A percentile compares a stretch with the other conserved stretches of the same genome.
Conservation (phyloP, 139 green algal species). For the Volvox reticuliferus region DNA sequence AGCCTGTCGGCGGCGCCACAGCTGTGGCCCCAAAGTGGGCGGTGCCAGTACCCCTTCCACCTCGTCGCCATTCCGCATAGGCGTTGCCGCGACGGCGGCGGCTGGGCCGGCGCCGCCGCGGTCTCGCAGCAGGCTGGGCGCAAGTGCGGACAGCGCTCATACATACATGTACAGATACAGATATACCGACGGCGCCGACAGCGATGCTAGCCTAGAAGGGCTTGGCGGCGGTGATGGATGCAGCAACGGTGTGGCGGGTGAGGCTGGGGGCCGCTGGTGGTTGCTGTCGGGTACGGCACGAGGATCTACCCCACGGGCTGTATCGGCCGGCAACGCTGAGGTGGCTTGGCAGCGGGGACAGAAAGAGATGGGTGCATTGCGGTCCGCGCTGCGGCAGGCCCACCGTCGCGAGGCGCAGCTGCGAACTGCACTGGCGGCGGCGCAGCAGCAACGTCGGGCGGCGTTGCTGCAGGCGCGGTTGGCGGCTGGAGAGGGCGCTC, state of each 20-base stretch:
- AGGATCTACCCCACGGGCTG: no score
- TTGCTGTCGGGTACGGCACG: no score
- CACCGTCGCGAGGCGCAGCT: constrained; percentile 9
- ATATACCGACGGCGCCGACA: no score
- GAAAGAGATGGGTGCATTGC: background rate
- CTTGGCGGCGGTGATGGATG: no score
- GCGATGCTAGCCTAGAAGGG: no score
- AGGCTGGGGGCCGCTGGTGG: no score
- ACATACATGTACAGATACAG: no score
- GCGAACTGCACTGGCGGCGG: constrained; percentile 1
- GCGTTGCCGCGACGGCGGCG: background rate
- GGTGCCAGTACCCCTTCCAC: background rate
- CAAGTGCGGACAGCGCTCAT: background rate
- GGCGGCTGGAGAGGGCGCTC: constrained; percentile 1
- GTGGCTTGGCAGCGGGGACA: background rate
- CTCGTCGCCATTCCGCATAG: background rate
- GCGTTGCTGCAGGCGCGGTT: constrained; percentile 25
- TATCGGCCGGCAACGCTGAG: background rate
- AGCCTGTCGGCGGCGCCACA: background rate
- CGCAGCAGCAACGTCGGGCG: constrained; percentile 6
- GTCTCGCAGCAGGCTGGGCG: background rate
- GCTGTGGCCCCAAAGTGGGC: background rate
- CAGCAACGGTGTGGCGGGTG: no score
- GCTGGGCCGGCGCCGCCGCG: background rate
- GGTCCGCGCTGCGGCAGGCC: constrained; percentile 8